Evolutionary conservation across 202 grass and related monocot genomes (phyloP), one percentile per base, ranked within the genome.

Genomic region (Panicum virgatum): DNA sequence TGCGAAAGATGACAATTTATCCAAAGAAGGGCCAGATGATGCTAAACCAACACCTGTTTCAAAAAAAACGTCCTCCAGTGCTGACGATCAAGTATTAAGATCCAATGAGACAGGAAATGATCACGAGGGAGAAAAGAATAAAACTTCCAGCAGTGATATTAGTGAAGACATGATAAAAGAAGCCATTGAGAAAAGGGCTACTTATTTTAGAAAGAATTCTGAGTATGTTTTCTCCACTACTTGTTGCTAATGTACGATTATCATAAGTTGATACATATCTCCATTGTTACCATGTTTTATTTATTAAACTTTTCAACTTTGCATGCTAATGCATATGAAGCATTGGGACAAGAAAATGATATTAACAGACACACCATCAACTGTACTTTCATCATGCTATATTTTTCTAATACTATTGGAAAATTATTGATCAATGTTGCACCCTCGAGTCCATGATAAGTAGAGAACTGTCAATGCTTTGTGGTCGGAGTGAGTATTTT

Each of bases 91-190:
- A 61, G 57, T 16, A 32, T 65, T 81, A 87, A 84, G 44, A 83
- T 79, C 86, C 52, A 86, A 45, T 86, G 72, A 71, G 75, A 71
- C 78, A 30, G 64, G 62, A 57, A 75, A 54, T 36, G 80, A 88
- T 71, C 77, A 40, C 7, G 82, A 78, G 52, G 90, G n/a, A 58
- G 80, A 61, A 58, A 78, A 76, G 60, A 72, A 69, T 74, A 81
- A 87, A 76, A 39, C 51, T 82, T 78, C 80, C 70, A 56, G 71
- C 38, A 67, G 46, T 83, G 83, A 88, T 71, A 59, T 93, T 69
- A 88, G 79, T 42, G 88, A 93, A 84, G 88, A 86, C 43, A 88
- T 80, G 80, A 91, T 98, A 85, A 95, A 86, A 72, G 86, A 90
- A 66, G 89, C 90, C 57, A 82, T 98, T 25, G 73, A 87, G 29